These are phyloP conservation scores for Tetradesmus obliquus DNA, from an alignment of 139 green algal genomes.

Conservation along the genomic window DNA sequence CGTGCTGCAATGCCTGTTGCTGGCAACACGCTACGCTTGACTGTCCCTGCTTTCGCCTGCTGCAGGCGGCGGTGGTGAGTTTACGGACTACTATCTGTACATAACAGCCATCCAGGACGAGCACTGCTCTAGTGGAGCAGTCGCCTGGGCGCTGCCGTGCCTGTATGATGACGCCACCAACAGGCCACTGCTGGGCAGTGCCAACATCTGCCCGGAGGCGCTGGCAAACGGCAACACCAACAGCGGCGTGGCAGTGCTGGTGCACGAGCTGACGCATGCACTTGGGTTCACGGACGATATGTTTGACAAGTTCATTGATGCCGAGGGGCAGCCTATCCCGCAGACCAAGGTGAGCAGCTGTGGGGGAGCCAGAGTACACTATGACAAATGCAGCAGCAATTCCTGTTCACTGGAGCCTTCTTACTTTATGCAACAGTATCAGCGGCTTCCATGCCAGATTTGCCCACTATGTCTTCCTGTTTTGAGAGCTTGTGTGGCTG, in stretches of 20 bases:
- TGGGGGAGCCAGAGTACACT: neutral
- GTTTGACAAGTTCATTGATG: conserved; percentile 57
- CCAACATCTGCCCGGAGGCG: conserved; percentile 59
- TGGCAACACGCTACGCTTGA: too few species aligned
- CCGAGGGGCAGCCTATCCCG: conserved; percentile 49
- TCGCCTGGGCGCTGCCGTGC: conserved; percentile 61
- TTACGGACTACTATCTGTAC: conserved; percentile 64
- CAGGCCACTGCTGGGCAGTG: conserved; percentile 52
- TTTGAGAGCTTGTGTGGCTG: too few species aligned
- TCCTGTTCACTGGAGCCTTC: neutral
- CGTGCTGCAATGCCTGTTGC: too few species aligned
- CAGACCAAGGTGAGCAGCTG: conserved; percentile 48
- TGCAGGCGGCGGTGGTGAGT: conserved; percentile 45
- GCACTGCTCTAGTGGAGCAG: conserved; percentile 52
- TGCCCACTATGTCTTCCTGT: neutral
- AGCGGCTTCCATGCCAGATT: too few species aligned
- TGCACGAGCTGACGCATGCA: conserved; percentile 66
- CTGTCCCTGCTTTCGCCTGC: neutral
- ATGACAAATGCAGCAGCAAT: neutral
- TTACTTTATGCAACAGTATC: too few species aligned
- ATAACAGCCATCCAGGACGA: conserved; percentile 57
- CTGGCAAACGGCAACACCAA: conserved; percentile 28
- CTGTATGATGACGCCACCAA: conserved; percentile 57
- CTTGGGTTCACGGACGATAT: conserved; percentile 45
- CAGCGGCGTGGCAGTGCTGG: conserved; percentile 48